phyloP scores from a whole-genome alignment of 1,284 basidiomycete species.

The Irpex rosettiformis region DNA sequence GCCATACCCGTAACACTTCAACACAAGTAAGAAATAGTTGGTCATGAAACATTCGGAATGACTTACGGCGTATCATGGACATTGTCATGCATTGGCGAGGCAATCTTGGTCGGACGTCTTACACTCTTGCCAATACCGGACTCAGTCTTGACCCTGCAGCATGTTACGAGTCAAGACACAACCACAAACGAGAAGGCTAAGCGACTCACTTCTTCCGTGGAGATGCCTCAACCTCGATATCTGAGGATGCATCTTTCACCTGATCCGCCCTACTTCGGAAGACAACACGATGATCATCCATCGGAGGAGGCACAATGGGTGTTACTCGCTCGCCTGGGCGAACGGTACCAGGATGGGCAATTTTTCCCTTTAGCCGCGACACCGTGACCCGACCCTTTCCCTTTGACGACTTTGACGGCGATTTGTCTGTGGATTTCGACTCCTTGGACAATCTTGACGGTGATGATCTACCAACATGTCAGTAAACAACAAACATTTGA shows the following conservation, averaged over 20 bases:
- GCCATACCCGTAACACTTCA: neutral
- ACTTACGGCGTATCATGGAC: neutral
- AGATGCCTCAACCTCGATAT: neutral
- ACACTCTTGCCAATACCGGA: neutral
- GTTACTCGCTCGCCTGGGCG: too few relatives aligned
- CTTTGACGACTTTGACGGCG: neutral
- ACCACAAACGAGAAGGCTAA: neutral
- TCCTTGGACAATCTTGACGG: too few relatives aligned
- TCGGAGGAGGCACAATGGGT: too few relatives aligned
- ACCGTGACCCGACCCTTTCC: neutral
- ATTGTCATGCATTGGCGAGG: neutral
- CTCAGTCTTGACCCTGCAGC: neutral
- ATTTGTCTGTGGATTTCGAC: neutral
- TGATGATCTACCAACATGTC: too few relatives aligned
- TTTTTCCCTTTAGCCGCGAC: neutral
- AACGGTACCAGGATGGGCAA: too few relatives aligned
- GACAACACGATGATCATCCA: too few relatives aligned
- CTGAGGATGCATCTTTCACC: too few relatives aligned
- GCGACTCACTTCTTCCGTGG: neutral
- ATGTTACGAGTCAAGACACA: too few relatives aligned
- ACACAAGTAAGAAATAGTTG: neutral
- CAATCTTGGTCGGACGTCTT: neutral
- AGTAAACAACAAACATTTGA: too few relatives aligned
- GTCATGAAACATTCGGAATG: too few relatives aligned
- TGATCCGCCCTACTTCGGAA: too few relatives aligned